Base-by-base conservation (phyloP, 2,329 filamentous ascomycete species). In the Lachnellula subtilissima region DNA sequence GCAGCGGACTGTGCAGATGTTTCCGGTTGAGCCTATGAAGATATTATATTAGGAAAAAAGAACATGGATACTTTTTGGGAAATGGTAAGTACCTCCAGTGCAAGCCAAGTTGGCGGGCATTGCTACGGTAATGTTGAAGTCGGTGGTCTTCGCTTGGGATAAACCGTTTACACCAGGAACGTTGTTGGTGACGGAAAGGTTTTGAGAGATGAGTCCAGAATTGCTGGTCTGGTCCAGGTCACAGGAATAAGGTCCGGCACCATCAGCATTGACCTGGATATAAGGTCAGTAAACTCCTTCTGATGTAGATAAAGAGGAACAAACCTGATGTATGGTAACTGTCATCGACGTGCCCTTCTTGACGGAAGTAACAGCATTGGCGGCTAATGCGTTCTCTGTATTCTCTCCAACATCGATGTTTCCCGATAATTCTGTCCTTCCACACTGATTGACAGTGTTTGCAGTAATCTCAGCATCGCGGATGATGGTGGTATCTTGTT, bases 401-500 rank as follows among this genome's bases (percentile, higher is more conserved):
- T 77, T 77, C 67, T 80, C 76, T 39, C 76, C 77, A 52, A 86
- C 75, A 60, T 86, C 81, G 65, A 87, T 87, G 72, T 79, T 82
- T 47, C 85, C 85, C 53, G 73, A 65, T 48, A 81, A 67, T 67
- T 85, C 75, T 8, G 84, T 88, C 58, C 84, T 78, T 46, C 85
- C 85, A 65, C 85, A 87, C 56, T 80, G 75, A 62, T 82, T 83
- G 49, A 82, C 81, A 7, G 78, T 67, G 63, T 81, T 81, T 52
- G 73, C 70, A 6, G 62, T 59, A 63, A 82, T 78, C 72, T 83
- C 76, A 15, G 76, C 77, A 56, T 84, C 80, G 52, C 78, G 76
- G 70, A 87, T 87, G 65, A 86, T 77, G 52, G 82, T 85, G 11
- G 82, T 75, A 56, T 87, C 84, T 60, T 83, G 80, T 65, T 87